These are phyloP conservation scores for Pyrrhoderma noxium DNA, from an alignment of 1,284 basidiomycete genomes.

Conservation along the genomic window DNA sequence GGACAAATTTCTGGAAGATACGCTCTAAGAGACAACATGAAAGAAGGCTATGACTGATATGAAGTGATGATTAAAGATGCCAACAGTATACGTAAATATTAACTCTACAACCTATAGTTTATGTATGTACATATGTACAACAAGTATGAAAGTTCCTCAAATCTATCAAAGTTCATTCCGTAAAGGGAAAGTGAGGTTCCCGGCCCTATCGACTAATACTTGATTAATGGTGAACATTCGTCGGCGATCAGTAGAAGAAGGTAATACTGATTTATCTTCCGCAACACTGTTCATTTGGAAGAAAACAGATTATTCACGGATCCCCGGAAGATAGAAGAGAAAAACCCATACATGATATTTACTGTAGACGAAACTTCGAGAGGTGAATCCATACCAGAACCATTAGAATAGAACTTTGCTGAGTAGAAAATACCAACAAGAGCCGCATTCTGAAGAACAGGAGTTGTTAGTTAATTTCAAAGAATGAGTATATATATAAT, in stretches of 20 bases:
- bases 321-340: too few species aligned
- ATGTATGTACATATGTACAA: background rate
- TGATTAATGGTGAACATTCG: constrained; percentile 14
- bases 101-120: too few species aligned
- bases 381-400: background rate
- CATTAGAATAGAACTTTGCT: constrained; percentile 7
- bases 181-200: constrained; percentile 9
- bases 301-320: too few species aligned
- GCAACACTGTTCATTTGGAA: constrained; percentile 6
- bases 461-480: background rate
- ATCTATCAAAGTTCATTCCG: background rate
- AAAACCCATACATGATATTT: constrained; percentile 9
- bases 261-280: constrained; percentile 13
- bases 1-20: background rate
- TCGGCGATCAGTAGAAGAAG: constrained; percentile 8
- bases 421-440: constrained; percentile 13
- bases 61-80: too few species aligned
- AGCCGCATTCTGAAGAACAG: constrained; percentile 10
- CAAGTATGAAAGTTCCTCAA: background rate
- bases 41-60: background rate
- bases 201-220: constrained; percentile 12
- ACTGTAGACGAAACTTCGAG: constrained; percentile 10
- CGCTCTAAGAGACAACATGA: background rate
- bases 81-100: too few species aligned
- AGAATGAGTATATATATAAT: background rate